Evolutionary conservation across 169 alveolate species (phyloP).

Genomic region (Amoebophrya sp.): DNA sequence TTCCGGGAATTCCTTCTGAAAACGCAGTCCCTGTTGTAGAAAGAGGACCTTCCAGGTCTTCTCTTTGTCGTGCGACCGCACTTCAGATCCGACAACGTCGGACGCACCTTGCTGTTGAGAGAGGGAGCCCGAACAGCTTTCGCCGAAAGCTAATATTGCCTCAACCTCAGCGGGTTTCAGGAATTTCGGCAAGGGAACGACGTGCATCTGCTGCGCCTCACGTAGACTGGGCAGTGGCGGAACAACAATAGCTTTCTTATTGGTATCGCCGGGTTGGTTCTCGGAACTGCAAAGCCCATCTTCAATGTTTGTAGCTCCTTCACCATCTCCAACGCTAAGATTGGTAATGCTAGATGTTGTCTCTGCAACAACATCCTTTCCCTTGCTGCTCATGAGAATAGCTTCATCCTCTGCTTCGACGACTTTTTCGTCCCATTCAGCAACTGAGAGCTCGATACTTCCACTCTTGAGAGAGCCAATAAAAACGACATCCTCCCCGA

Average conservation of each 20-base stretch:
- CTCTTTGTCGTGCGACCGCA: background rate
- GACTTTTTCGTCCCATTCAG: background rate
- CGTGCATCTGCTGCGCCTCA: background rate
- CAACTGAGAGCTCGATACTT: background rate
- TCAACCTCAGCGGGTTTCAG: background rate
- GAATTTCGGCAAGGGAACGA: background rate
- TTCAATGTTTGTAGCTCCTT: background rate
- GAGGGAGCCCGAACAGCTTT: no score
- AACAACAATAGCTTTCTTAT: background rate
- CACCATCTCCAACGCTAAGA: background rate
- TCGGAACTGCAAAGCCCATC: no score
- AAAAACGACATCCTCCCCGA: no score
- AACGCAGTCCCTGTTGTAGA: background rate
- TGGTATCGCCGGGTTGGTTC: no score
- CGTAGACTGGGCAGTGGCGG: background rate
- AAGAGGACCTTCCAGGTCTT: slow-evolving; percentile 12
- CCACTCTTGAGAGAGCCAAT: no score
- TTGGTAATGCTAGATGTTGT: no score
- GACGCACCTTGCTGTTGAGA: background rate
- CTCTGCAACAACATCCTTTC: no score
- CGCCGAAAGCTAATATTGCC: background rate
- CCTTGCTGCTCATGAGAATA: background rate
- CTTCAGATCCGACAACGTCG: background rate
- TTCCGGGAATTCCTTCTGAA: background rate
- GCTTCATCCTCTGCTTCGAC: background rate